These are phyloP conservation scores for Cutaneotrichosporon spelunceum DNA, from an alignment of 1,284 basidiomycete genomes.

Conservation along the genomic window DNA sequence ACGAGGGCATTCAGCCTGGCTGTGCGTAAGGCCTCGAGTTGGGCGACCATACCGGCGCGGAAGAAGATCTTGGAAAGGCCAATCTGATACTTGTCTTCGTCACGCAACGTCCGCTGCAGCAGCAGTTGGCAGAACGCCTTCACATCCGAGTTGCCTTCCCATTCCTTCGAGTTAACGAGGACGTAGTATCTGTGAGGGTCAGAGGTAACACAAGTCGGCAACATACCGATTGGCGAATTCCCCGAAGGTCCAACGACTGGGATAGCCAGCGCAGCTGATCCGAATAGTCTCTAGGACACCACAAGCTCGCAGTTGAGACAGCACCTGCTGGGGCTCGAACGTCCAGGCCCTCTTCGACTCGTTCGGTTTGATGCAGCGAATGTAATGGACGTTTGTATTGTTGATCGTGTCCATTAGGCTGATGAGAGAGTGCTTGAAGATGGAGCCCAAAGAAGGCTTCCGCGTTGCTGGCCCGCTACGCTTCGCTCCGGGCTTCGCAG, in stretches of 20 bases:
- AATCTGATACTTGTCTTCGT: constrained; percentile 93
- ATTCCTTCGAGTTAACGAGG: constrained; percentile 81
- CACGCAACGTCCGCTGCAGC: constrained; percentile 79
- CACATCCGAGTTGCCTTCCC: constrained; percentile 70
- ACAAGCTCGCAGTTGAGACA: constrained; percentile 93
- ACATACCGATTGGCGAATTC: constrained; percentile 96
- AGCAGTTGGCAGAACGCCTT: constrained; percentile 80
- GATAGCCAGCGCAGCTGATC: constrained; percentile 98
- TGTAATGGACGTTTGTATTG: constrained; percentile 98
- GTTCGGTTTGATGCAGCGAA: constrained; percentile 99
- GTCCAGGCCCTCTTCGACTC: constrained; percentile 96
- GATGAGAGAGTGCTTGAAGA: constrained; percentile 94
- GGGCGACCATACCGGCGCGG: constrained; percentile 98
- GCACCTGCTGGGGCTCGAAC: constrained; percentile 90
- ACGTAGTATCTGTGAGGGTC: constrained; percentile 72
- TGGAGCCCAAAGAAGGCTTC: constrained; percentile 96
- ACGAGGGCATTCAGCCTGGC: constrained; percentile 85
- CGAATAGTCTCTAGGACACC: constrained; percentile 99
- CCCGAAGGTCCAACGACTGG: constrained; percentile 97
- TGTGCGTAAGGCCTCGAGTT: constrained; percentile 84
- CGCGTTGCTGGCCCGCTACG: constrained; percentile 59
- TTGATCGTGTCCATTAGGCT: constrained; percentile 96
- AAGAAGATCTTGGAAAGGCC: constrained; percentile 99
- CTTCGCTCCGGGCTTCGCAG: constrained; percentile 27
- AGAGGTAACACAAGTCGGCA: background rate